phyloP scores from a whole-genome alignment of 163 green algal species.

The Scenedesmus sp. region DNA sequence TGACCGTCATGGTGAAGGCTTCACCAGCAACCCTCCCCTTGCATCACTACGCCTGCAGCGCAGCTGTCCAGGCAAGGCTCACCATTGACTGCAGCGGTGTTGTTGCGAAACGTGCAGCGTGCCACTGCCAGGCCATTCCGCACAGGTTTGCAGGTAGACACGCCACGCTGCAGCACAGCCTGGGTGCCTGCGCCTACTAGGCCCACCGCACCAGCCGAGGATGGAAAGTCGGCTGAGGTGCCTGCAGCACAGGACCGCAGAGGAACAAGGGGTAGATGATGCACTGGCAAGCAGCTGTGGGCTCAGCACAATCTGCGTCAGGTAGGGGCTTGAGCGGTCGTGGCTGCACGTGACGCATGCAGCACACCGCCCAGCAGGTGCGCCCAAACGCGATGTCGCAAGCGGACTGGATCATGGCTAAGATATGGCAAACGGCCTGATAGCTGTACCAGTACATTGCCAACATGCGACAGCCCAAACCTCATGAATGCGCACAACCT shows the following conservation, averaged over 20 bases:
- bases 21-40: too few species aligned
- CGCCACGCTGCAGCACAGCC: background rate
- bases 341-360: too few species aligned
- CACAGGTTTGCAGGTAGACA: background rate
- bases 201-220: background rate
- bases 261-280: background rate
- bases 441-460: too few species aligned
- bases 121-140: conserved; percentile 12
- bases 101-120: conserved; percentile 36
- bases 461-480: background rate
- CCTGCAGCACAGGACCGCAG: background rate
- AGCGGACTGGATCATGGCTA: too few species aligned
- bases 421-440: background rate
- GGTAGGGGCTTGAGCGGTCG: too few species aligned
- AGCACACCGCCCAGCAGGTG: too few species aligned
- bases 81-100: conserved; percentile 31
- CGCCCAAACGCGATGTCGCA: too few species aligned
- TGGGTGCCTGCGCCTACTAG: background rate
- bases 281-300: too few species aligned
- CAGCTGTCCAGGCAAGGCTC: background rate
- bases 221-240: background rate
- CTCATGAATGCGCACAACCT: background rate
- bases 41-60: background rate
- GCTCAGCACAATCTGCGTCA: too few species aligned
- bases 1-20: too few species aligned